Base-by-base conservation (phyloP, 495 filamentous ascomycete species). In the Thermothielavioides terrestris region DNA sequence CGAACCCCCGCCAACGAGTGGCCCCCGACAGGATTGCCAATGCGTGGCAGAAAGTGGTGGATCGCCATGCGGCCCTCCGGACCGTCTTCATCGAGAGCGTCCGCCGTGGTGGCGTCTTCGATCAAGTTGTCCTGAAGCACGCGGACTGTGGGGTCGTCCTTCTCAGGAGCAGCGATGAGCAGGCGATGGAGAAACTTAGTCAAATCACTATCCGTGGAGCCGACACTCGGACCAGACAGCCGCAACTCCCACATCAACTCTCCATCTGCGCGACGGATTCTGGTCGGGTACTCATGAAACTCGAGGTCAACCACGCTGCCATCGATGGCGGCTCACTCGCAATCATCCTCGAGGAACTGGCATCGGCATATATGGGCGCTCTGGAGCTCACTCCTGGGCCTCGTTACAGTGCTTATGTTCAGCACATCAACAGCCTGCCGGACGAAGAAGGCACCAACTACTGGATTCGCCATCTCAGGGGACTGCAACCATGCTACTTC, bases 71-170 rank as follows among this genome's bases (percentile, higher is more conserved):
- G 7, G 62, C 73, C 5, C 61, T 84, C 10, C 60, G 80, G 30
- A 81, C 79, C 0, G 59, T 76, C 6, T 81, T 84, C 53, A 60
- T 78, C 23, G 72, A 79, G 39, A 77, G 73, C 53, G 69, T 67
- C 25, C 72, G 70, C 52, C 70, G 70, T 17, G 71, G 70, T 22
- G 73, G 74, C 10, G 69, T 54, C 15, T 57, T 61, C 23, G 55
- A 59, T 30, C 52, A 63, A 23, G 46, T 57, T 12, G 60, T 63
- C 4, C 36, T 63, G 10, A 51, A 49, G 39, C 50, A 23, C 1
- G 37, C 47, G 18, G 41, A 58, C 38, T 43, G 36, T 27, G 38
- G 34, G 4, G 50, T 41, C 11, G 36, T 60, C 14, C 10, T 56
- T 3, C 36, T 64, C 20, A 26, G 27, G 0, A 32, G 38, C 38